phyloP scores from a whole-genome alignment of 2,329 filamentous ascomycete species.

The Calonectria crousiana region DNA sequence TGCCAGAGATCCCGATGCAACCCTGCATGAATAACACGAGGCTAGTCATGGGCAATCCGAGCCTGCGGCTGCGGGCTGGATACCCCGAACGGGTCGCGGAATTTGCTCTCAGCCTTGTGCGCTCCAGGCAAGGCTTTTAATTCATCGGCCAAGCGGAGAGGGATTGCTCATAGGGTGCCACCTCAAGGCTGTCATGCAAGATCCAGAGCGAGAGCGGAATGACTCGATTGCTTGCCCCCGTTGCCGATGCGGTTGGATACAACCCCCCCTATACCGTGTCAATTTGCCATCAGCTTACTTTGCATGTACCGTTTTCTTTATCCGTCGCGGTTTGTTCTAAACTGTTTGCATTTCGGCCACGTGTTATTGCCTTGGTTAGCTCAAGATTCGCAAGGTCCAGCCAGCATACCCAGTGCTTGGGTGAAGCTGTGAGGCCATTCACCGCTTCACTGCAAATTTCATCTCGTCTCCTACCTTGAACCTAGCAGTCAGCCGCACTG shows the following conservation, averaged over 20 bases:
- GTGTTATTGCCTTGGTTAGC: not conserved
- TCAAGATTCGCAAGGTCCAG: not conserved
- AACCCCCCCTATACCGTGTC: not conserved
- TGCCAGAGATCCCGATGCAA: not conserved
- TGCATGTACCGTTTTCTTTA: not conserved
- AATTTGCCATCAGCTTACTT: not conserved
- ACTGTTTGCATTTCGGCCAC: not conserved
- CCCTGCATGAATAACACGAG: not conserved
- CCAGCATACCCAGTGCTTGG: not conserved
- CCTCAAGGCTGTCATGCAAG: not conserved
- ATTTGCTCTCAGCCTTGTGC: not conserved
- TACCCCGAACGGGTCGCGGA: not conserved
- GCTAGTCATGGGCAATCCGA: no score
- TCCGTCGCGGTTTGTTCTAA: not conserved
- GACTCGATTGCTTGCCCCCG: not conserved
- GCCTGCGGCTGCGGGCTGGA: not conserved
- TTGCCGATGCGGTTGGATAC: no score
- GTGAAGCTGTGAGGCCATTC: not conserved
- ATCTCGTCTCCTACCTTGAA: not conserved
- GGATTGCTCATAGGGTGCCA: not conserved
- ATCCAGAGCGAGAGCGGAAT: not conserved
- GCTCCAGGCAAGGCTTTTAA: not conserved
- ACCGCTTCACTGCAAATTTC: not conserved
- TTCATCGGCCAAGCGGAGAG: not conserved
- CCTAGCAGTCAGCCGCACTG: not conserved